Conservation (phyloP, 352 stramenopile species). For the Elongisporangium anandrum region DNA sequence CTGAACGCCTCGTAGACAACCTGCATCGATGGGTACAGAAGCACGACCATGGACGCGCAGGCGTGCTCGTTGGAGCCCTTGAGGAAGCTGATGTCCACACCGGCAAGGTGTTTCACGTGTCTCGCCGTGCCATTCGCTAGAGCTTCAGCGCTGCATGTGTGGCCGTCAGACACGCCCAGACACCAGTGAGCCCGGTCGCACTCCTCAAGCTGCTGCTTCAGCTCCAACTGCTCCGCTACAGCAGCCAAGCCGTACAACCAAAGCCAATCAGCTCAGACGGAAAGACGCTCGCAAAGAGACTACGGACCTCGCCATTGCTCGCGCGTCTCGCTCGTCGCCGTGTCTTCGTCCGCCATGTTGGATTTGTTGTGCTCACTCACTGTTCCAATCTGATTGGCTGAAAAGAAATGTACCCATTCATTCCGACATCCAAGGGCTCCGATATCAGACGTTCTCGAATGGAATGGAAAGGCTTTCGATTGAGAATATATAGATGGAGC, state of each 20-base stretch:
- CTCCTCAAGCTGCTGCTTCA: constrained; percentile 51
- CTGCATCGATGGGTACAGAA: constrained; percentile 53
- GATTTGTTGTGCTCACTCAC: neutral
- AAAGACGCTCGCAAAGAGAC: neutral
- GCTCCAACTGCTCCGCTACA: constrained; percentile 44
- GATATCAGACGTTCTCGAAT: neutral
- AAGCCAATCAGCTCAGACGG: neutral
- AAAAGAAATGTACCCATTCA: neutral
- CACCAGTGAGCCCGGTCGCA: constrained; percentile 39
- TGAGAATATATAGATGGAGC: neutral
- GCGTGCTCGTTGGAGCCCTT: constrained; percentile 77
- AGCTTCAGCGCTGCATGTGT: constrained; percentile 1
- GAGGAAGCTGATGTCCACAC: constrained; percentile 83
- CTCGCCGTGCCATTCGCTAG: neutral
- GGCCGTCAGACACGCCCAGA: constrained; percentile 6
- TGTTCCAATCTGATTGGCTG: neutral
- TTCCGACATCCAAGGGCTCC: neutral
- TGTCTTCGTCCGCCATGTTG: neutral
- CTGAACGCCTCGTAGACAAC: constrained; percentile 80
- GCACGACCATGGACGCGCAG: constrained; percentile 77
- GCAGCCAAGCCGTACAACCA: no score
- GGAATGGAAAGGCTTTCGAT: neutral
- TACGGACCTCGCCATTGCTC: neutral
- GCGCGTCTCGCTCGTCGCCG: neutral
- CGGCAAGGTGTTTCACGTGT: constrained; percentile 43